Base-by-base conservation (phyloP, 441 rosid species). In the Mallotus repandus region DNA sequence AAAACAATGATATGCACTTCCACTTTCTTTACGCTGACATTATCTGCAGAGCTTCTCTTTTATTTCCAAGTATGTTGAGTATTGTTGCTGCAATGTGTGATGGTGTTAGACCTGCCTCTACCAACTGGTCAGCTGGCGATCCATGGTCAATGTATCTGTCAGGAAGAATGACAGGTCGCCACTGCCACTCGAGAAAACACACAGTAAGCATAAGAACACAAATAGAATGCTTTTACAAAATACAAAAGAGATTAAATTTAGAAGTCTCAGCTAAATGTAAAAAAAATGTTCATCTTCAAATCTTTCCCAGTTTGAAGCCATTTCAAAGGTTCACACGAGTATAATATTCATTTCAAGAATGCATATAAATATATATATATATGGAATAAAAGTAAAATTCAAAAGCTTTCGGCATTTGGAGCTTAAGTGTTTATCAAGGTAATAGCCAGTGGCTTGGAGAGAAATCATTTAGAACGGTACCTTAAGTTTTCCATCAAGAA, bases 91-190 rank as follows among this genome's bases (percentile, higher is more conserved):
- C 97, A 2, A 94, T 86, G 76, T 94, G 95, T 25, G 97, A 88
- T n/a, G 97, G 89, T 48, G 94, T 89, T 60, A 94, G 94, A 45
- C 98, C 97, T 25, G 98, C 97, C 83, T 84, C 78, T n/a, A 84
- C 80, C 59, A 89, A 7, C 83, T 94, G 98, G 81, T 92, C 91
- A 7, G 81, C 88, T 2, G 98, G 98, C 19, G 98, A 85, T 45
- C 98, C 98, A 25, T 94, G 98, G 69, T 94, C 97, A 0, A 94
- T 90, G 70, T 94, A 94, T 67, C 83, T 74, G 73, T 92, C 97
- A 0, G 98, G 98, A 19, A 94, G 89, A 77, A 89, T 91, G 5
- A 94, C 69, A 8, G 98, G 98, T 73, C 97, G 83, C 98, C 98
- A 93, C 98, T 93, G 91, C 84, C 72, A 61, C 2, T 13, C 7